These are phyloP conservation scores for Aspergillus flavus DNA, from an alignment of 2,329 filamentous ascomycete genomes.

Conservation along the genomic window DNA sequence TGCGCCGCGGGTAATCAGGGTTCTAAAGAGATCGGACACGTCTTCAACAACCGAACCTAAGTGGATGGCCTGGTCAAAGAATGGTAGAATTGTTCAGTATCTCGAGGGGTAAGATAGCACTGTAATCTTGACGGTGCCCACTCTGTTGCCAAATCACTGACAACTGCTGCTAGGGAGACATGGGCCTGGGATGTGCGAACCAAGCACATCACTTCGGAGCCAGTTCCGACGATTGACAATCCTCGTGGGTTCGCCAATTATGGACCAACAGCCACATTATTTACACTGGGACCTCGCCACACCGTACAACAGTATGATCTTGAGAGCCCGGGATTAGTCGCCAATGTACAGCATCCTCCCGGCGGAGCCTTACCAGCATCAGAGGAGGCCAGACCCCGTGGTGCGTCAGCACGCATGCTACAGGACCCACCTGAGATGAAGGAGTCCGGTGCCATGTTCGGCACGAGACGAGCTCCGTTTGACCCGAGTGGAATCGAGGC, in stretches of 20 bases:
- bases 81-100: conserved; percentile 91
- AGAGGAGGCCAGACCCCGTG: conserved; percentile 56
- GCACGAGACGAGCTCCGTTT: conserved; percentile 72
- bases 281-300: conserved; percentile 84
- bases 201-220: conserved; percentile 91
- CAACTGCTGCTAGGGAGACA: conserved; percentile 66
- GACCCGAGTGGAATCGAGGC: conserved; percentile 67
- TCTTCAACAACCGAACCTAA: conserved; percentile 74
- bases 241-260: conserved; percentile 83
- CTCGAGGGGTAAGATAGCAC: conserved; percentile 74
- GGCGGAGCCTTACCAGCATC: conserved; percentile 78
- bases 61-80: conserved; percentile 99
- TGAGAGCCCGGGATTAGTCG: conserved; percentile 80
- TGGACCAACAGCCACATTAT: conserved; percentile 86
- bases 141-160: neutral
- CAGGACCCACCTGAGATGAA: conserved; percentile 59
- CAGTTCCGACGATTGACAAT: conserved; percentile 80
- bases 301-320: conserved; percentile 95
- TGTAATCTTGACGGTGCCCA: neutral
- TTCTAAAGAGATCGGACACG: conserved; percentile 74
- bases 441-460: conserved; percentile 73
- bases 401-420: conserved; percentile 33
- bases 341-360: conserved; percentile 83
- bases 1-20: conserved; percentile 82
- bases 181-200: conserved; percentile 96